Evolutionary conservation across 1,139 yeast species (phyloP).

Genomic region (Yamadazyma sp.): DNA sequence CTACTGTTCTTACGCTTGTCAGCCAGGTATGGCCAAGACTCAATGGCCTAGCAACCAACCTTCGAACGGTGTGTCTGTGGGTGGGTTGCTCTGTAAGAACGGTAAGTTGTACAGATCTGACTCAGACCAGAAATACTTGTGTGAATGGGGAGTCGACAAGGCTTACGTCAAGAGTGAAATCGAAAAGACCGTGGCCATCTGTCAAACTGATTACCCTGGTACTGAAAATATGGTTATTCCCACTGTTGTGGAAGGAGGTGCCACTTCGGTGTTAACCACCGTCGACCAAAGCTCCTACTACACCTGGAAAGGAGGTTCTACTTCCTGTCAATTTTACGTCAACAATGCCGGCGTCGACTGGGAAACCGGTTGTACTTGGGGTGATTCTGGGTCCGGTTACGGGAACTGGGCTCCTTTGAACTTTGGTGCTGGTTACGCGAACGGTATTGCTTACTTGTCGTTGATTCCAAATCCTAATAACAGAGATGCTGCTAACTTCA

Average conservation of each 20-base stretch:
- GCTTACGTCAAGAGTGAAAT: constrained; percentile 62
- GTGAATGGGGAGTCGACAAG: constrained; percentile 73
- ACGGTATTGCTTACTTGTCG: constrained; percentile 67
- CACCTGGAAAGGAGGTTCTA: constrained; percentile 62
- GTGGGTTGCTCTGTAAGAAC: constrained; percentile 70
- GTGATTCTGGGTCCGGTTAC: constrained; percentile 58
- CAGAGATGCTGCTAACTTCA: constrained; percentile 58
- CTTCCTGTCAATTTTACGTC: constrained; percentile 79
- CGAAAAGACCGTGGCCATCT: constrained; percentile 62
- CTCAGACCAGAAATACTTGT: constrained; percentile 57
- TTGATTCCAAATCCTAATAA: constrained; percentile 84
- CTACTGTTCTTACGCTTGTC: constrained; percentile 85
- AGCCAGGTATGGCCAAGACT: constrained; percentile 88
- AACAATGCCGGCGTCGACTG: constrained; percentile 77
- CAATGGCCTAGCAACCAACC: constrained; percentile 83
- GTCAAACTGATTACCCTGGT: constrained; percentile 90
- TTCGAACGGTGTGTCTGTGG: constrained; percentile 70
- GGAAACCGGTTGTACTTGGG: constrained; percentile 79
- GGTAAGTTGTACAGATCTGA: constrained; percentile 73
- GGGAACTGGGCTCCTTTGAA: constrained; percentile 88
- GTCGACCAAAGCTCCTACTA: constrained; percentile 65
- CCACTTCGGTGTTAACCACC: constrained; percentile 58
- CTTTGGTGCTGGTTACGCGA: constrained; percentile 70
- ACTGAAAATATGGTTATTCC: constrained; percentile 86
- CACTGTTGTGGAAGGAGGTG: constrained; percentile 64